Percentiles rank a stretch among this genome's conserved stretches.
phyloP scores from a whole-genome alignment of 73 alveolate species.

The Symbiodinium natans region DNA sequence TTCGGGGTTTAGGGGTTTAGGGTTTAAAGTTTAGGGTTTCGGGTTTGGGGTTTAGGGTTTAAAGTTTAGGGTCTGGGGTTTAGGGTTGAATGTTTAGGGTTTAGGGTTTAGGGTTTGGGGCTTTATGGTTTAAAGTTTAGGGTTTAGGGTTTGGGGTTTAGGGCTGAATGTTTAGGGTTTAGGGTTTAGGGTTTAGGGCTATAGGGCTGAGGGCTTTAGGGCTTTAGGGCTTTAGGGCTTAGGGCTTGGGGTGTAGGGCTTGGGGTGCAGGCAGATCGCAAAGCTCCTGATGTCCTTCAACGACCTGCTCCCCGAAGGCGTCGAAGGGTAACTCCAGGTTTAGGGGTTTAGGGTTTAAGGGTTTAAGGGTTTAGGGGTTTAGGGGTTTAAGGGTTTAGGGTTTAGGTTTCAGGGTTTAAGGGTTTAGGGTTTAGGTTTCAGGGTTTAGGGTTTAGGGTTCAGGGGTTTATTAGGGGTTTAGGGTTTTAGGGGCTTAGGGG shows the following conservation, averaged over 20 bases:
- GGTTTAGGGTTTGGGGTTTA: neutral
- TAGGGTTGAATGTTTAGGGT: neutral
- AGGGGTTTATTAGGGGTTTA: neutral
- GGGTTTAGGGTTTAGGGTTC: neutral
- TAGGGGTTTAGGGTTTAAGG: too few species aligned
- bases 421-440: neutral
- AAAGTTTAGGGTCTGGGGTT: neutral
- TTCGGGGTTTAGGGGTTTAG: neutral
- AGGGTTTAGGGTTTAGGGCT: neutral
- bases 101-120: neutral
- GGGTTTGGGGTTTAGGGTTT: neutral
- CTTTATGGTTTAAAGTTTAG: too few species aligned
- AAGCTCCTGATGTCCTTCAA: slow-evolving; percentile 29
- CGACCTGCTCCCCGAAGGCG: slow-evolving; percentile 38
- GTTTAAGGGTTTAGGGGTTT: too few species aligned
- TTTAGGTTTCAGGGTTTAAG: neutral
- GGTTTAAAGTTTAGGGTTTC: neutral
- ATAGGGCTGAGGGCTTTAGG: too few species aligned
- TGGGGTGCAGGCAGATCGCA: slow-evolving; percentile 49
- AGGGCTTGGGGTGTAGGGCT: neutral
- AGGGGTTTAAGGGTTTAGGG: neutral
- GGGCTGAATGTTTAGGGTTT: neutral
- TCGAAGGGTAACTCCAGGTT: too few species aligned
- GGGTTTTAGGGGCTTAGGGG: too few species aligned
- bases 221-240: too few species aligned